These are phyloP conservation scores for Talaromyces marneffei DNA, from an alignment of 2,329 filamentous ascomycete genomes.

Conservation along the genomic window DNA sequence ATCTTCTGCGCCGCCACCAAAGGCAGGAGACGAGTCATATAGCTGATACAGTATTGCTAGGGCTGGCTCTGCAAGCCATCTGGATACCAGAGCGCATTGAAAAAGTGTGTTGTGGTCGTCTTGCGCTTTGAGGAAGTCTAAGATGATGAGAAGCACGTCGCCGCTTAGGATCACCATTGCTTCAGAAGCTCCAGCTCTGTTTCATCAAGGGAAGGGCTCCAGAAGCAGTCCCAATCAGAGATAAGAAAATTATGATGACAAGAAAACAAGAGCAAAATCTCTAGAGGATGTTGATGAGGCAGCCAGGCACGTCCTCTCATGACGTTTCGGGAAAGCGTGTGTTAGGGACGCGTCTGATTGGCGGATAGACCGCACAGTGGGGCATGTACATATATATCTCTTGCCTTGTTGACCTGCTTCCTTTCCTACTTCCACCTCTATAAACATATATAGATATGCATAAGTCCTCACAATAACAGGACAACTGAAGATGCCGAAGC, in stretches of 20 bases:
- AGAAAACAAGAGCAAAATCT: not conserved
- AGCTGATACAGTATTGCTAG: constrained; percentile 29
- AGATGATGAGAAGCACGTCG: constrained; percentile 25
- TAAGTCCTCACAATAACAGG: not conserved
- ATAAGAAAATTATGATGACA: not conserved
- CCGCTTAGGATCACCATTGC: constrained; percentile 17
- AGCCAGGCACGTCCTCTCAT: not conserved
- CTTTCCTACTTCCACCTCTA: not conserved
- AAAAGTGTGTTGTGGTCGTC: constrained; percentile 23
- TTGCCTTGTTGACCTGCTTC: not conserved
- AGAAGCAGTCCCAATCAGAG: not conserved
- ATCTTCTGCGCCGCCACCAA: constrained; percentile 41
- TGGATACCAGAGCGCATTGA: constrained; percentile 25
- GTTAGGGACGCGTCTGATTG: constrained; percentile 12
- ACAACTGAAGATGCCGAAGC: constrained; percentile 27
- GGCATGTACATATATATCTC: not conserved
- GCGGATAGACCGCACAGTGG: not conserved
- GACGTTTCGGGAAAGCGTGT: constrained; percentile 7
- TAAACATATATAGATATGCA: not conserved
- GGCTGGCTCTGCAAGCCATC: constrained; percentile 20
- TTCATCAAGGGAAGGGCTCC: not conserved
- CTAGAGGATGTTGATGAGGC: not conserved
- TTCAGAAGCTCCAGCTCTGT: not conserved
- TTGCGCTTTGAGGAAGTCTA: constrained; percentile 22
- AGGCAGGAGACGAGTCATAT: constrained; percentile 43